Evolutionary conservation across 176 grass and related monocot genomes (phyloP), one percentile per base, ranked within the genome.

Genomic region (Oryza rufipogon): DNA sequence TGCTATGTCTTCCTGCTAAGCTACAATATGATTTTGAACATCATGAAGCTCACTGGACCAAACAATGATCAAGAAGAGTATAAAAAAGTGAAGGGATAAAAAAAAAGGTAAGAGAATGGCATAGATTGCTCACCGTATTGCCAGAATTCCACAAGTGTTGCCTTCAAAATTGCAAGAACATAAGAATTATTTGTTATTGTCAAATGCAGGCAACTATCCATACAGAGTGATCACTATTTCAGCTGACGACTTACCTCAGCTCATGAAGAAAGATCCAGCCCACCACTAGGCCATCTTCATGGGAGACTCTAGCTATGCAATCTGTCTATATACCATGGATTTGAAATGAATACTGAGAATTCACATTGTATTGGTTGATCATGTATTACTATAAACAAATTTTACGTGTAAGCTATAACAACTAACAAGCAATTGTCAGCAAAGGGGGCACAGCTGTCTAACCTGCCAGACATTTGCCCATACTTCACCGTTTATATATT

Each of bases 391-490:
- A 2, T 0, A 48, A 10, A 3, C 63, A 65, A 83, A 14, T 66
- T 74, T 74, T 14, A 66, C 3, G 34, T 74, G 42, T 56, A 32
- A 65, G 30, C 10, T 54, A 54, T 19, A 54, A 7, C 9, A 44
- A 66, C 17, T 33, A 16, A 17, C 17, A 81, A 17, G 34, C 39
- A 36, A 80, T 44, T 58, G 69, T 2, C 70, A 75, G 64, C 11
- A n/a, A 28, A 73, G 25, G 36, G 54, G 61, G 78, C 49, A 38
- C 83, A 71, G 73, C 72, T 67, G 73, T 77, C 89, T 88, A 83
- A 98, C 96, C 96, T 90, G 79, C 96, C 96, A 98, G 51, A 98
- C 86, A 86, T 98, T 98, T 85, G 96, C 96, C 95, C 96, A 98
- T 22, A 98, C 90, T 92, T 98, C 92, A 32, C 91, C 96, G 76